Percentiles rank a stretch among this genome's conserved stretches.
Conservation (phyloP, 2,329 filamentous ascomycete genomes). For the Metarhizium brunneum region DNA sequence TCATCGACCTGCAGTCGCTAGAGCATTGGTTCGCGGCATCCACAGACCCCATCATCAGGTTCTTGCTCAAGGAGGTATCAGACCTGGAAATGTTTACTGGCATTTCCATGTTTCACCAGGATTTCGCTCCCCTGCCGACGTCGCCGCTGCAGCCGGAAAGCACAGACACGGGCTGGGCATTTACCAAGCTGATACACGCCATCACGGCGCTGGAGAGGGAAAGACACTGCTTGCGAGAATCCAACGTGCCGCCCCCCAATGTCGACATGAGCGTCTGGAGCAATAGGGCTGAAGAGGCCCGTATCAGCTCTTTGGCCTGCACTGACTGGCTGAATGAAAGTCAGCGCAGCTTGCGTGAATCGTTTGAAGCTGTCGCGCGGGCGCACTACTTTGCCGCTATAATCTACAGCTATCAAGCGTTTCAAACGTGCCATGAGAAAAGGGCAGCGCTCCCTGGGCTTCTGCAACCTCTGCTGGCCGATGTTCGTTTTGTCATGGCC, state of each 20-base stretch:
- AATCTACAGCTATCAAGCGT: constrained; percentile 12
- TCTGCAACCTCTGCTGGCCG: neutral
- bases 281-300: neutral
- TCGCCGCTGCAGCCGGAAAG: neutral
- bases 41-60: constrained; percentile 3
- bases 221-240: neutral
- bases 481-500: constrained; percentile 2
- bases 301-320: constrained; percentile 1
- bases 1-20: constrained; percentile 1
- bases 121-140: neutral
- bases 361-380: constrained; percentile 9
- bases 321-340: constrained; percentile 7
- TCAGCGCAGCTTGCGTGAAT: constrained; percentile 2
- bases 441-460: neutral
- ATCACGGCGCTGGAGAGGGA: constrained; percentile 4
- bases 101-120: constrained; percentile 4
- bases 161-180: constrained; percentile 5
- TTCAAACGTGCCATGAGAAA: constrained; percentile 2
- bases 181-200: constrained; percentile 4
- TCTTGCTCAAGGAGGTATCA: constrained; percentile 6
- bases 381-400: constrained; percentile 12
- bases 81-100: constrained; percentile 6
- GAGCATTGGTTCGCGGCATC: neutral
- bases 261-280: constrained; percentile 6
- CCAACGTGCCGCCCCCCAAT: neutral